Base-by-base conservation (phyloP, 2,329 filamentous ascomycete genomes). In the Cladosporium colombiae region DNA sequence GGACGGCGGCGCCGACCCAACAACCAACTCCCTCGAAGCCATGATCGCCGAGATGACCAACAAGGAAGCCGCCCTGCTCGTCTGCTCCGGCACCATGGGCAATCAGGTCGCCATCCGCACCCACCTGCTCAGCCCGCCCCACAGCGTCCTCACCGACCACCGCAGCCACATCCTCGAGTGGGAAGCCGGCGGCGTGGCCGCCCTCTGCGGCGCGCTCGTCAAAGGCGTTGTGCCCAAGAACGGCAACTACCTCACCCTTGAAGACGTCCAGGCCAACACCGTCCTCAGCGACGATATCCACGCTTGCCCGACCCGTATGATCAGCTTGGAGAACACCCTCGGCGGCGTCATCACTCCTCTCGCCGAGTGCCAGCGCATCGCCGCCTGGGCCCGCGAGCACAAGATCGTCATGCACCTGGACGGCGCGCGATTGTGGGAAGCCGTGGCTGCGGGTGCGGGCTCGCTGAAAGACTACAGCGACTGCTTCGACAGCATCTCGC, bases 11-110 rank as follows among this genome's bases (percentile, higher is more conserved):
- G 93, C 97, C 73, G 92, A 96, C 72, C 82, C 86, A 0, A 92
- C 90, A 0, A 97, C 94, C 1, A 88, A 85, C 60, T 83, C 86
- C 27, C 86, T 98, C 49, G 91, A 97, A 77, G 79, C 84, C 55
- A 89, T 91, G 76, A 84, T 96, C 53, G 91, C 92, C 21, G 75
- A 84, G 35, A 84, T 96, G 3, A 86, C 91, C 0, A 87, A 87
- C 70, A 93, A 96, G 72, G 89, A 93, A 73, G 88, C 87, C 8
- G 90, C 86, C 0, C 82, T 97, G 5, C 88, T 97, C 63, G 91
- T 97, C 64, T 83, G 96, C 66, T 95, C 91, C 0, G 94, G 94
- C 3, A 97, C 93, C 5, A 97, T 97, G 93, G 93, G 92, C 49
- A 97, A 97, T 79, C 93, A 97, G 77, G 82, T 97, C 21, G 89